A percentile compares a stretch with the other conserved stretches of the same genome.
Evolutionary conservation across 352 stramenopile genomes (phyloP).

Genomic region (Pythium apleroticum): DNA sequence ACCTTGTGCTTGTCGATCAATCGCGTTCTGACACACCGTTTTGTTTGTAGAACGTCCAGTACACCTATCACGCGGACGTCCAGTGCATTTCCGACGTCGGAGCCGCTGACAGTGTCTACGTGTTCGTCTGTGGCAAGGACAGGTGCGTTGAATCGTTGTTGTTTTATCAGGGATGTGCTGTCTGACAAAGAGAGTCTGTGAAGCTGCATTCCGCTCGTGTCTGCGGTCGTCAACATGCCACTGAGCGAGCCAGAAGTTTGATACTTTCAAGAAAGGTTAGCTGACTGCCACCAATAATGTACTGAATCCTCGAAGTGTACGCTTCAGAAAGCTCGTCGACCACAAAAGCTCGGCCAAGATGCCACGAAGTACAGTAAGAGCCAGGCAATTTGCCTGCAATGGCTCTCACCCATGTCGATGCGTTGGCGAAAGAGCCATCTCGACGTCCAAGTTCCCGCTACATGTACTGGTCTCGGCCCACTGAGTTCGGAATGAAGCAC

Average conservation of each 20-base stretch:
- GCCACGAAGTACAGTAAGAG: background rate
- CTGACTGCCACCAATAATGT: too few species aligned
- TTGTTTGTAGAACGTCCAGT: conserved; percentile 62
- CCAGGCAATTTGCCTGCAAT: too few species aligned
- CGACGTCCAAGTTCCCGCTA: too few species aligned
- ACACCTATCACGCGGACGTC: conserved; percentile 67
- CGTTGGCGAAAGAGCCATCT: too few species aligned
- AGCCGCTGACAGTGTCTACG: conserved; percentile 72
- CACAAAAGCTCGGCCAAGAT: background rate
- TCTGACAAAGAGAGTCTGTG: background rate
- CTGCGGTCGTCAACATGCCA: conserved; percentile 81
- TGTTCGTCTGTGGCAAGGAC: conserved; percentile 84
- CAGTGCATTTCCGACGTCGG: conserved; percentile 67
- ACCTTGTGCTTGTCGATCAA: too few species aligned
- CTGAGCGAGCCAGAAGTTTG: conserved; percentile 71
- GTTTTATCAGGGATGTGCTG: background rate
- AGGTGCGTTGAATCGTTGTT: conserved; percentile 35
- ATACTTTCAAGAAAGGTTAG: too few species aligned
- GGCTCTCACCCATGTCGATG: too few species aligned
- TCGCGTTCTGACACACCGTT: background rate
- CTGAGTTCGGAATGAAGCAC: too few species aligned
- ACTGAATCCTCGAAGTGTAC: too few species aligned
- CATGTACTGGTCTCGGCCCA: too few species aligned
- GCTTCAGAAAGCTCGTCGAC: too few species aligned
- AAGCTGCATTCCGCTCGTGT: conserved; percentile 79